Conservation (phyloP, 202 grass and related monocot species). For the Panicum virgatum region DNA sequence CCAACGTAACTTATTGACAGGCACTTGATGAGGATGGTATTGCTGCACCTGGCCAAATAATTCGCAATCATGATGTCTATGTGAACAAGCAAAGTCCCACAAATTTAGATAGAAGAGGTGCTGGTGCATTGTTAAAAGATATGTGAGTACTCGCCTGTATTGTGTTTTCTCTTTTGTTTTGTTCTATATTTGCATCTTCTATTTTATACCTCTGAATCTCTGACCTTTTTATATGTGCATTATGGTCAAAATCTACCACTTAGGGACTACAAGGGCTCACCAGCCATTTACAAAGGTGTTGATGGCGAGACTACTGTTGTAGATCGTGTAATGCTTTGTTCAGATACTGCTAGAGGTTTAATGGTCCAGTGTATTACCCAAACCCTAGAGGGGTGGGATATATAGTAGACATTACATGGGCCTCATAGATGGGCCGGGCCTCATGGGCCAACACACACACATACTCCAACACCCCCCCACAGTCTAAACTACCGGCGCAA, state of each 20-base stretch:
- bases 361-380: too few relatives aligned
- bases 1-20: slow-evolving; percentile 44
- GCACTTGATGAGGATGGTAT: slow-evolving; percentile 91
- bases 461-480: too few relatives aligned
- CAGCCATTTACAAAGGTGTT: slow-evolving; percentile 76
- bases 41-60: slow-evolving; percentile 84
- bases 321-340: slow-evolving; percentile 85
- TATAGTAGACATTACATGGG: too few relatives aligned
- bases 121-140: slow-evolving; percentile 33
- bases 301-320: slow-evolving; percentile 94
- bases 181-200: background rate
- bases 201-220: slow-evolving; percentile 10
- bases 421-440: too few relatives aligned
- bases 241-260: slow-evolving; percentile 25
- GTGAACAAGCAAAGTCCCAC: slow-evolving; percentile 74
- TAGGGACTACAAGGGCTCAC: slow-evolving; percentile 64
- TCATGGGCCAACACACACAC: too few relatives aligned
- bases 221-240: slow-evolving; percentile 26
- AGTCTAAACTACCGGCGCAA: too few relatives aligned
- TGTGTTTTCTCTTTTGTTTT: slow-evolving; percentile 6
- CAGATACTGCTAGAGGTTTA: too few relatives aligned
- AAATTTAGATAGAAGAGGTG: slow-evolving; percentile 24
- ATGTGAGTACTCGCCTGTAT: slow-evolving; percentile 35
- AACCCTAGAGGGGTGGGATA: too few relatives aligned
- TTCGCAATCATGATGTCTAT: slow-evolving; percentile 93